Percentiles rank a stretch among this genome's conserved stretches.
These are phyloP conservation scores for Aspergillus cejpii DNA, from an alignment of 2,329 filamentous ascomycete species.

Conservation along the genomic window DNA sequence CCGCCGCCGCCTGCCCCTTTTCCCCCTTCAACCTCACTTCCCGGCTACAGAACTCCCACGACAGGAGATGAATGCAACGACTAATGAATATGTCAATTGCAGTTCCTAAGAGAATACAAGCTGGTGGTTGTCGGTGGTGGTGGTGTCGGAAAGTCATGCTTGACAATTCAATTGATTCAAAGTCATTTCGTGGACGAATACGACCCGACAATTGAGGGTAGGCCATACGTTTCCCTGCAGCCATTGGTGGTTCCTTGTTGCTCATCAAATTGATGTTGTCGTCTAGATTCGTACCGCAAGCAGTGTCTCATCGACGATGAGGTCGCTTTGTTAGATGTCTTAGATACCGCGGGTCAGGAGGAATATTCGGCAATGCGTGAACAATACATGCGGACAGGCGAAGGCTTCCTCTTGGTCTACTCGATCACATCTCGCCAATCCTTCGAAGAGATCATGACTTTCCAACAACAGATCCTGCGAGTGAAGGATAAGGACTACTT, in stretches of 20 bases:
- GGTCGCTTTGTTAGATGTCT: slow-evolving; percentile 91
- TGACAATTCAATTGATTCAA: slow-evolving; percentile 94
- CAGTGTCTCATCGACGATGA: slow-evolving; percentile 99
- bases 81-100: slow-evolving; percentile 15
- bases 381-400: slow-evolving; percentile 98
- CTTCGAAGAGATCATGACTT: slow-evolving; percentile 97
- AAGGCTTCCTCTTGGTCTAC: slow-evolving; percentile 96
- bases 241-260: slow-evolving; percentile 10
- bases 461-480: slow-evolving; percentile 95
- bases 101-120: slow-evolving; percentile 91
- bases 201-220: slow-evolving; percentile 96
- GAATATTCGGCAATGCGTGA: slow-evolving; percentile 99
- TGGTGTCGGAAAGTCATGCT: slow-evolving; percentile 97
- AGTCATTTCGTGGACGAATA: slow-evolving; percentile 99
- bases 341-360: slow-evolving; percentile 96
- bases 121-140: slow-evolving; percentile 95
- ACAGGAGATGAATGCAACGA: slow-evolving; percentile 7
- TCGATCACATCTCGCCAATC: slow-evolving; percentile 96
- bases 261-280: slow-evolving; percentile 12
- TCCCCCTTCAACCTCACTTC: slow-evolving; percentile 7
- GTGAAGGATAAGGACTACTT: slow-evolving; percentile 99
- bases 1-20: slow-evolving; percentile 4
- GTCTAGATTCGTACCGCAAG: slow-evolving; percentile 94
- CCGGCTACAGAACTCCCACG: not conserved
- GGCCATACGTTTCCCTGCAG: slow-evolving; percentile 19